Conservation (phyloP, 306 rosid genomes). For the Adenanthera pavonina region DNA sequence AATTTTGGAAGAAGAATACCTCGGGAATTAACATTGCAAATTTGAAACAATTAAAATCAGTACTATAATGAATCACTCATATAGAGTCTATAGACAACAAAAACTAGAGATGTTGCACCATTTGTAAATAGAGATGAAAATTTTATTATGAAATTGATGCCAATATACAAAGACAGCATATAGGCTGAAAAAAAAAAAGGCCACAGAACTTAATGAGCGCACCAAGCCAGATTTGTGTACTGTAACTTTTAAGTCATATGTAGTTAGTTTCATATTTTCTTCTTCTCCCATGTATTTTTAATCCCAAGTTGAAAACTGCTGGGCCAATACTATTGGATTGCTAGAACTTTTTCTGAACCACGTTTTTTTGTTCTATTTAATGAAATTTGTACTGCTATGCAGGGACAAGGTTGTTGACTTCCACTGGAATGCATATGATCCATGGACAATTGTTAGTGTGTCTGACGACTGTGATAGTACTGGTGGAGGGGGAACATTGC, state of each 20-base stretch:
- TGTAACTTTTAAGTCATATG: neutral
- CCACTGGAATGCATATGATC: slow-evolving; percentile 71
- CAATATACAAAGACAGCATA: neutral
- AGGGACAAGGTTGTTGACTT: slow-evolving; percentile 66
- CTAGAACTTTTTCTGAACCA: neutral
- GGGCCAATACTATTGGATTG: neutral
- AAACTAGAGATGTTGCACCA: neutral
- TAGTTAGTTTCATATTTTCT: neutral
- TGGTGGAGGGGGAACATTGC: slow-evolving; percentile 99
- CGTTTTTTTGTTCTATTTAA: neutral
- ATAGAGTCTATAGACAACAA: neutral
- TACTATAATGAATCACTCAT: neutral
- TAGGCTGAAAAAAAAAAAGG: neutral
- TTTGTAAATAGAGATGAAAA: slow-evolving; percentile 1
- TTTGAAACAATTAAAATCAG: too few relatives aligned
- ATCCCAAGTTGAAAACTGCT: slow-evolving; percentile 1
- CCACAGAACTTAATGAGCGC: slow-evolving; percentile 3
- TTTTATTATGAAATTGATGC: slow-evolving; percentile 22
- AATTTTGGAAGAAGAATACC: too few relatives aligned
- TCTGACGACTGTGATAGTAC: slow-evolving; percentile 98
- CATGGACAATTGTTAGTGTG: slow-evolving; percentile 97
- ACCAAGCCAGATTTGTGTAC: neutral
- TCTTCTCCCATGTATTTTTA: neutral
- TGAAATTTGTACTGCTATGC: slow-evolving; percentile 31
- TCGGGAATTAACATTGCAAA: too few relatives aligned